phyloP scores from a whole-genome alignment of 2,329 filamentous ascomycete species.

The Cercospora sojina region DNA sequence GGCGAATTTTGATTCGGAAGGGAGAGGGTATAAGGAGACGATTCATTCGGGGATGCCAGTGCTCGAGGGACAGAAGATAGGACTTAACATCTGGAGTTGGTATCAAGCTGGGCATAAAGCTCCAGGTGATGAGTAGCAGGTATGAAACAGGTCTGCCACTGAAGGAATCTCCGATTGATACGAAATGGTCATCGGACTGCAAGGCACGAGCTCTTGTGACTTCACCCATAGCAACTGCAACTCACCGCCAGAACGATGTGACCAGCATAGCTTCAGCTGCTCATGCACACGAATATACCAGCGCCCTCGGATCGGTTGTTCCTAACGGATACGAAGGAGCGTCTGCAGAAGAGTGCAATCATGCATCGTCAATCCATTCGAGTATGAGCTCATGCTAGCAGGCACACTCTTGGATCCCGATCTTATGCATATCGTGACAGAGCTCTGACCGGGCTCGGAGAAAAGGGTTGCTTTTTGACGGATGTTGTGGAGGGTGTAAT shows the following conservation, averaged over 20 bases:
- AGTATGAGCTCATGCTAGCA: neutral
- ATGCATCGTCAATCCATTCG: neutral
- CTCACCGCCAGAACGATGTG: neutral
- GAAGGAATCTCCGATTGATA: neutral
- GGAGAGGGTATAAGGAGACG: slow-evolving; percentile 57
- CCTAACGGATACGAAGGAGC: neutral
- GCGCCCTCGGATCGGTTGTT: neutral
- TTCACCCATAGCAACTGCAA: neutral
- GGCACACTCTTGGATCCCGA: neutral
- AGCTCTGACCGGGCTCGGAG: neutral
- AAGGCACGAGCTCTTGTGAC: neutral
- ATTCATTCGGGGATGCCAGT: slow-evolving; percentile 63
- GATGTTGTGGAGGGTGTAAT: neutral
- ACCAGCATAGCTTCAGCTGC: neutral
- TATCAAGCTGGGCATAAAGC: slow-evolving; percentile 43
- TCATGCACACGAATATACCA: neutral
- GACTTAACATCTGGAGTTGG: slow-evolving; percentile 66
- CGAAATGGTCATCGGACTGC: neutral
- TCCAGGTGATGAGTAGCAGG: slow-evolving; percentile 5
- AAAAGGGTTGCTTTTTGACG: neutral
- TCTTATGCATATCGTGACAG: neutral
- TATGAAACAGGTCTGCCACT: neutral
- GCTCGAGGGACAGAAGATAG: slow-evolving; percentile 56
- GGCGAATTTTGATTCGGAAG: slow-evolving; percentile 59
- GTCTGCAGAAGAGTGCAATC: neutral